Evolutionary conservation across 1,284 basidiomycete species (phyloP).

Genomic region (Ustilago loliicola): DNA sequence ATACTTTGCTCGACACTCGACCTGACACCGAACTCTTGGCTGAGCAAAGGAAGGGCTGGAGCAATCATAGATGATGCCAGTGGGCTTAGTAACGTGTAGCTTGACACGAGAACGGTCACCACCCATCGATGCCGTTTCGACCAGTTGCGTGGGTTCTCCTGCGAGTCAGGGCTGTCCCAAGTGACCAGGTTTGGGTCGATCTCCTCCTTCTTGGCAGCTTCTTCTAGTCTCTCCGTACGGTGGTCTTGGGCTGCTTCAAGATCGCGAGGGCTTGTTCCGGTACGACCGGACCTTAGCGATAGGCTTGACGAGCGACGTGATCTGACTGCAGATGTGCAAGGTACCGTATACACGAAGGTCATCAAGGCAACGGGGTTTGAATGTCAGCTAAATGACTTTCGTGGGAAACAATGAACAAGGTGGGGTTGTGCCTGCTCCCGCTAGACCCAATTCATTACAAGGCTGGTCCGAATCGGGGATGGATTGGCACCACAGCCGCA

Average conservation of each 20-base stretch:
- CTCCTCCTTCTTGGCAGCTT: slow-evolving; percentile 11
- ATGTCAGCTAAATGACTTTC: not conserved
- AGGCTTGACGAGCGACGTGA: slow-evolving; percentile 18
- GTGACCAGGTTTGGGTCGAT: slow-evolving; percentile 72
- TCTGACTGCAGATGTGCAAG: slow-evolving; percentile 6
- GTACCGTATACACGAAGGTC: not conserved
- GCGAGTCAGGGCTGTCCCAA: slow-evolving; percentile 78
- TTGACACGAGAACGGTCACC: slow-evolving; percentile 72
- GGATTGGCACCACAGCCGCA: not conserved
- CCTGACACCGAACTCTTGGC: slow-evolving; percentile 47
- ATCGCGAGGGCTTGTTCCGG: not conserved
- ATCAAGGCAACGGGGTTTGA: not conserved
- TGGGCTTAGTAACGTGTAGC: slow-evolving; percentile 63
- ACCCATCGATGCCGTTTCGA: slow-evolving; percentile 76
- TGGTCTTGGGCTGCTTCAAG: slow-evolving; percentile 29
- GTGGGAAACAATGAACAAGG: not conserved
- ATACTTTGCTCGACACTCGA: slow-evolving; percentile 41
- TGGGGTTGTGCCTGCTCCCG: not conserved
- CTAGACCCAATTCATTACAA: not conserved
- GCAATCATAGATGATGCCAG: slow-evolving; percentile 65
- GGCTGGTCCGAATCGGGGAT: too few species aligned
- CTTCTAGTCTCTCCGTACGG: not conserved
- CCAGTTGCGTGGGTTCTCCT: slow-evolving; percentile 80
- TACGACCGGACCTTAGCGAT: not conserved
- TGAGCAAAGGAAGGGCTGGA: slow-evolving; percentile 57